Conservation (phyloP, 768 basidiomycete species). For the Mycena venus region DNA sequence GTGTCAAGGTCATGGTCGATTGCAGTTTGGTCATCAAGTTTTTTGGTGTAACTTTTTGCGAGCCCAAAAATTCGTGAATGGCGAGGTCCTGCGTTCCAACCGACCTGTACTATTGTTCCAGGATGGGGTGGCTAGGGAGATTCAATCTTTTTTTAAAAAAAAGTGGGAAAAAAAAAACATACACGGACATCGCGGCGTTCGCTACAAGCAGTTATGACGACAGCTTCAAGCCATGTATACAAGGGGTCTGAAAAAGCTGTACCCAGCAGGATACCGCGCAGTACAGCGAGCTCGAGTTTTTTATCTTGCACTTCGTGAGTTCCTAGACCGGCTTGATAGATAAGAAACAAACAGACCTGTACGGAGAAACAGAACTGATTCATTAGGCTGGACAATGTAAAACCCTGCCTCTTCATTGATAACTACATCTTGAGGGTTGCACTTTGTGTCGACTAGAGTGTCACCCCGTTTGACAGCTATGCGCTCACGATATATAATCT, state of each 20-base stretch:
- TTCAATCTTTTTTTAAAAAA: no score
- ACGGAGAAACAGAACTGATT: neutral
- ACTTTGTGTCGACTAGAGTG: neutral
- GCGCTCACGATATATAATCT: no score
- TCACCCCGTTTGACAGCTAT: neutral
- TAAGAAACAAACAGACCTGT: neutral
- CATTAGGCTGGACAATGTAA: neutral
- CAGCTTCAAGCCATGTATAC: neutral
- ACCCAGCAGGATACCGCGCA: neutral
- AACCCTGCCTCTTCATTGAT: neutral
- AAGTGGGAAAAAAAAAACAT: neutral
- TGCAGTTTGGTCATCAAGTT: neutral
- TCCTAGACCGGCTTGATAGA: no score
- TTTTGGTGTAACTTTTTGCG: conserved; percentile 6
- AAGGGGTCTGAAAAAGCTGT: neutral
- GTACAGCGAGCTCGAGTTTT: neutral
- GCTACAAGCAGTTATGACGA: neutral
- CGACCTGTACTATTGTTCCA: conserved; percentile 13
- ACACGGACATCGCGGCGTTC: conserved; percentile 13
- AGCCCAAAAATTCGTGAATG: conserved; percentile 8
- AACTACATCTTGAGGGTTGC: neutral
- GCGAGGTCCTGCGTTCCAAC: conserved; percentile 12
- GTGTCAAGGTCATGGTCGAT: neutral
- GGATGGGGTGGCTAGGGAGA: neutral
- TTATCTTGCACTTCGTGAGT: no score